Evolutionary conservation across 805 yeast genomes (phyloP), one percentile per base, ranked within the genome.

Genomic region (Metschnikowia chrysomelidarum): DNA sequence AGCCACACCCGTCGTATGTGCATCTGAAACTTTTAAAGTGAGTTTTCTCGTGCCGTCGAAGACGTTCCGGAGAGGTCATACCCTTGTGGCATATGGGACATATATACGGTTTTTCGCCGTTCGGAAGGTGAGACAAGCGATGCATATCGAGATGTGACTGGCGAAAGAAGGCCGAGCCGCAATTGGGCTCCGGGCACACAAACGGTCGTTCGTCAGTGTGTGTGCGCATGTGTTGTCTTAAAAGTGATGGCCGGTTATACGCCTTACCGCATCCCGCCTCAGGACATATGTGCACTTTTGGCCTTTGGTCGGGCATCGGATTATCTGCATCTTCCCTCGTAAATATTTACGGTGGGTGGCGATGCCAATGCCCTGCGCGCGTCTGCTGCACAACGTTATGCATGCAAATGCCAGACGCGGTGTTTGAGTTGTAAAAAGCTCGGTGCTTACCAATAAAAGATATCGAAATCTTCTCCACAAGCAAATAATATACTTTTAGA

Each of bases 81-180:
- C 96, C 95, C 57, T 87, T 88, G 1, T 81, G 80, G 55, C 98
- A 93, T 1, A 70, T 55, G 0, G 77, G 57, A 52, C 98, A 89
- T 26, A 70, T 74, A 53, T 73, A 79, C 0, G 95, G 95, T 49
- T 83, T 85, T 3, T 70, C 74, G 1, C 64, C 69, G 16, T 57
- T 60, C 2, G 41, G 41, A 5, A 65, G 50, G 54, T 89, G 96
- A 13, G 87, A 76, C 16, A 82, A 56, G 34, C 66, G 43, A 56
- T 88, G 97, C 11, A 93, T 87, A 34, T 80, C 72, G 34, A 88
- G 67, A 61, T 88, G 94, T 46, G 88, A 89, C 38, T 81, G 83
- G 34, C 96, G 71, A 12, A 77, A 66, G 53, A 87, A 93, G 0
- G 81, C 57, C 42, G 75, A 76, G 1, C 60, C 67, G 59, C 98